phyloP scores from a whole-genome alignment of 805 yeast genomes.

The Metschnikowia borealis region DNA sequence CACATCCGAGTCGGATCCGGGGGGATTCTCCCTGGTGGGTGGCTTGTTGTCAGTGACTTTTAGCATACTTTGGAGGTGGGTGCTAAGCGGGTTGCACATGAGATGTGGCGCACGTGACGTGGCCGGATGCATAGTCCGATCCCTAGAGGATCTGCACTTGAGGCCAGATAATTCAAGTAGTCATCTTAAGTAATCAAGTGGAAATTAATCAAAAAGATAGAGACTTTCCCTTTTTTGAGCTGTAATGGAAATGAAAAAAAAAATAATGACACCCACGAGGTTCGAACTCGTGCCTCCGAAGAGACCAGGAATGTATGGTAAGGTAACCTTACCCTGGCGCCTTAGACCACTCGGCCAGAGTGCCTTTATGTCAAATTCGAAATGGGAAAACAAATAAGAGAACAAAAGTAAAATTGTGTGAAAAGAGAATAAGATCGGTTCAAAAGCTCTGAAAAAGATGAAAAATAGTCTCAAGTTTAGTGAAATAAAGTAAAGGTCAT shows the following conservation, averaged over 20 bases:
- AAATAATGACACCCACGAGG: slow-evolving; percentile 23
- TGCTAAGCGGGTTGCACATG: neutral
- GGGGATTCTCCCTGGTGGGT: neutral
- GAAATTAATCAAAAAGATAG: neutral
- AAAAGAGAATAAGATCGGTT: too few species aligned
- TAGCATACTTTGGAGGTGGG: neutral
- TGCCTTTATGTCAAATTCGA: slow-evolving; percentile 9
- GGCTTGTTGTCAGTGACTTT: neutral
- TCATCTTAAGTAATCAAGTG: too few species aligned
- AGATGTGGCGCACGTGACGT: neutral
- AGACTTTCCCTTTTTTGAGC: too few species aligned
- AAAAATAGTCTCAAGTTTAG: too few species aligned
- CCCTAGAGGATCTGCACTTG: too few species aligned
- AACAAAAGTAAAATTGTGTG: neutral
- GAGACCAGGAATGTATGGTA: slow-evolving; percentile 24
- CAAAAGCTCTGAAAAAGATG: too few species aligned
- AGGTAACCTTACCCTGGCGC: slow-evolving; percentile 26
- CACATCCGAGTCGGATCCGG: neutral
- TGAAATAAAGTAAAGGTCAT: too few species aligned
- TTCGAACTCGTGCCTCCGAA: slow-evolving; percentile 26
- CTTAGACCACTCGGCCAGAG: slow-evolving; percentile 25
- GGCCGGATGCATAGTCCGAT: too few species aligned
- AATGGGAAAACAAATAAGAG: too few species aligned
- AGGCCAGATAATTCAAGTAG: too few species aligned
- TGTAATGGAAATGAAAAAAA: slow-evolving; percentile 3